Conservation (phyloP, 2,329 filamentous ascomycete genomes). For the Fusarium camptoceras region DNA sequence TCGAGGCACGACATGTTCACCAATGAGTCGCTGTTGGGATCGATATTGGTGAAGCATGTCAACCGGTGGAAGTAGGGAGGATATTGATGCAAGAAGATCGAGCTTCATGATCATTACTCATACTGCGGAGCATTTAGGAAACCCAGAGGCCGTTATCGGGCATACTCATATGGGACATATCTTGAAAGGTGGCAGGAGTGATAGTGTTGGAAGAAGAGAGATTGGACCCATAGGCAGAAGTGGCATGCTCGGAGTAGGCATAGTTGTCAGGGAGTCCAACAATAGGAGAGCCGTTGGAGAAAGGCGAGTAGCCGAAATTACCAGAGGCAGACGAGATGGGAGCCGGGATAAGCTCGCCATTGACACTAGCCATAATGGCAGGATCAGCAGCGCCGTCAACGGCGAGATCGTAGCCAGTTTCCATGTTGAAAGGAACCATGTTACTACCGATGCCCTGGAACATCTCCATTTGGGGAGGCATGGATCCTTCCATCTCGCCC, state of each 20-base stretch:
- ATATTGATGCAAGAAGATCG: slow-evolving; percentile 26
- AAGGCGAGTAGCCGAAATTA: slow-evolving; percentile 41
- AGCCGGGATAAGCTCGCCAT: slow-evolving; percentile 35
- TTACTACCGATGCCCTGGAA: slow-evolving; percentile 42
- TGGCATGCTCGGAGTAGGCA: slow-evolving; percentile 43
- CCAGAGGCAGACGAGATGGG: slow-evolving; percentile 45
- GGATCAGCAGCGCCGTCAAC: slow-evolving; percentile 37
- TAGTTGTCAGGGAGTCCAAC: slow-evolving; percentile 40
- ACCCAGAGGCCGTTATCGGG: slow-evolving; percentile 38
- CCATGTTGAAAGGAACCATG: slow-evolving; percentile 40
- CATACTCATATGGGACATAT: slow-evolving; percentile 42
- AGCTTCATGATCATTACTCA: slow-evolving; percentile 14
- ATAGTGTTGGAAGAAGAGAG: slow-evolving; percentile 47
- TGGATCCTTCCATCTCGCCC: slow-evolving; percentile 33
- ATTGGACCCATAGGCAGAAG: slow-evolving; percentile 44
- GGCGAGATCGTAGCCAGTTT: slow-evolving; percentile 39
- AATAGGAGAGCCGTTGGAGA: slow-evolving; percentile 40
- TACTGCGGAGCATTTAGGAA: slow-evolving; percentile 18
- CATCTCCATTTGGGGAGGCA: slow-evolving; percentile 37
- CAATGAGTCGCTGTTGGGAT: slow-evolving; percentile 10
- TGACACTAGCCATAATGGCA: slow-evolving; percentile 35
- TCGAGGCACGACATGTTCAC: slow-evolving; percentile 20
- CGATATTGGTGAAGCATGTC: slow-evolving; percentile 10
- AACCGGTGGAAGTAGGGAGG: slow-evolving; percentile 35
- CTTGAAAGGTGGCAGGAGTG: slow-evolving; percentile 45